phyloP scores from a whole-genome alignment of 2,329 filamentous ascomycete species.

The Aspergillus quadricinctus region DNA sequence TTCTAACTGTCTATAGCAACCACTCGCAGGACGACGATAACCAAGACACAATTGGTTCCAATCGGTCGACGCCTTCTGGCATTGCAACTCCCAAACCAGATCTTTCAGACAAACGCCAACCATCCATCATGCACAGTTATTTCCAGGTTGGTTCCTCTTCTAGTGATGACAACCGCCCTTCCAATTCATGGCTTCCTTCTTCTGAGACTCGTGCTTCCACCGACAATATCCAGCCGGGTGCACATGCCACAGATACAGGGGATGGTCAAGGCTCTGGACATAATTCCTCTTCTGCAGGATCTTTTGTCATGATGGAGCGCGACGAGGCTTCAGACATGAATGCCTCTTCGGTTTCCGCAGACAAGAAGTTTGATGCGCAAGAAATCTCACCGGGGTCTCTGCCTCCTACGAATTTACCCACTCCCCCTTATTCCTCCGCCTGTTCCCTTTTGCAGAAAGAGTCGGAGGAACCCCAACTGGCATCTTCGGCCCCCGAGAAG shows the following conservation, averaged over 20 bases:
- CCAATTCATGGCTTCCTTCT: slow-evolving; percentile 37
- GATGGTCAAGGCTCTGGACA: slow-evolving; percentile 23
- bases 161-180: slow-evolving; percentile 59
- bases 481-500: slow-evolving; percentile 34
- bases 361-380: slow-evolving; percentile 21
- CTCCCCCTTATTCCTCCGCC: slow-evolving; percentile 41
- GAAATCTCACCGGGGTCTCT: slow-evolving; percentile 26
- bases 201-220: slow-evolving; percentile 24
- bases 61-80: slow-evolving; percentile 80
- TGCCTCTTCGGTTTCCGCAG: slow-evolving; percentile 23
- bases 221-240: slow-evolving; percentile 21
- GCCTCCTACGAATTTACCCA: slow-evolving; percentile 36
- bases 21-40: slow-evolving; percentile 38
- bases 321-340: slow-evolving; percentile 29
- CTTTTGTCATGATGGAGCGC: slow-evolving; percentile 40
- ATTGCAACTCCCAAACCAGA: slow-evolving; percentile 92
- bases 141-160: slow-evolving; percentile 98
- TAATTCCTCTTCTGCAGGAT: slow-evolving; percentile 34
- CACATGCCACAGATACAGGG: slow-evolving; percentile 19
- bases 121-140: slow-evolving; percentile 91
- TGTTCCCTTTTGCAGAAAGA: slow-evolving; percentile 43
- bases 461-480: slow-evolving; percentile 38
- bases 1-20: slow-evolving; percentile 15
- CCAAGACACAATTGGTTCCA: slow-evolving; percentile 56
- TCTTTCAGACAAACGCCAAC: slow-evolving; percentile 87